phyloP scores from a whole-genome alignment of 257 asterid genomes.

The Nicotiana paniculata region DNA sequence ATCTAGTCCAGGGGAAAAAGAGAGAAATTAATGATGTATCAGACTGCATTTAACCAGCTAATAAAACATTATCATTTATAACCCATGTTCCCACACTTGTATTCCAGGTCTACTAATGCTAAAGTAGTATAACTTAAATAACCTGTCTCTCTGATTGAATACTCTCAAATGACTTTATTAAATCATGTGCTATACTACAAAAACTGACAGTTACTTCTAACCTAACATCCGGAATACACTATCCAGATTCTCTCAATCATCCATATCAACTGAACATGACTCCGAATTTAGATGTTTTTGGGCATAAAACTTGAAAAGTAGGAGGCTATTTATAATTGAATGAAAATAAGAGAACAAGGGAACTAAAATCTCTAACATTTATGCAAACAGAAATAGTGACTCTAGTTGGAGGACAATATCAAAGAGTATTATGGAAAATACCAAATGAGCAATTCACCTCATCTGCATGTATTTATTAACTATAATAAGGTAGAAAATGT shows the following conservation, averaged over 20 bases:
- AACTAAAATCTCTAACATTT: background rate
- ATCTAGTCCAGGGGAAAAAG: background rate
- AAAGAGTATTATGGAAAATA: background rate
- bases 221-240: background rate
- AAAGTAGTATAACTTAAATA: background rate
- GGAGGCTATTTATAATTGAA: background rate
- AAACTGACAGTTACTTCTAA: background rate
- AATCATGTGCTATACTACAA: conserved; percentile 3
- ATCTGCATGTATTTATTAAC: too few relatives aligned
- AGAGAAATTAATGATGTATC: background rate
- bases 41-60: background rate
- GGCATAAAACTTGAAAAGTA: background rate
- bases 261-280: background rate
- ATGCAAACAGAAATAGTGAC: background rate
- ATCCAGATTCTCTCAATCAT: background rate
- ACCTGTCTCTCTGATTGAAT: background rate
- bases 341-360: background rate
- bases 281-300: background rate
- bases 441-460: too few relatives aligned
- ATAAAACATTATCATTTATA: conserved; percentile 5
- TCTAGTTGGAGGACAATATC: background rate
- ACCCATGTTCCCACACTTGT: conserved; percentile 1
- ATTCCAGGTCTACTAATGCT: background rate
- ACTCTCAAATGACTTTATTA: background rate
- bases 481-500: too few relatives aligned